Percentiles rank a stretch among this genome's conserved stretches.
Conservation (phyloP, 495 filamentous ascomycete species). For the Rhypophila decipiens region DNA sequence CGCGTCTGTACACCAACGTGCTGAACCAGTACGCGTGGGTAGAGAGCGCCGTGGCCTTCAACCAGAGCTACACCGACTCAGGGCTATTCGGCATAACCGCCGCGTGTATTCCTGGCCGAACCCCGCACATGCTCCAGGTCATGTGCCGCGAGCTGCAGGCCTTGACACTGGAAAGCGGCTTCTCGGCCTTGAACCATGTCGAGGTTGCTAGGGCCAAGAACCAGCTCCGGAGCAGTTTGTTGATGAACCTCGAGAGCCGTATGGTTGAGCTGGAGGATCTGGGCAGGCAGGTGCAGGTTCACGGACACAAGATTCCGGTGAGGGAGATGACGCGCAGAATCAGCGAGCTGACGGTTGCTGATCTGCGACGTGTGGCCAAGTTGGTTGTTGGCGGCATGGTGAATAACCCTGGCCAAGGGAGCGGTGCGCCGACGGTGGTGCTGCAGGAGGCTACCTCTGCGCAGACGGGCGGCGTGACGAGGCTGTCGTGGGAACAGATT, state of each 20-base stretch:
- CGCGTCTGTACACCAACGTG: slow-evolving; percentile 91
- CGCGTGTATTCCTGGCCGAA: slow-evolving; percentile 69
- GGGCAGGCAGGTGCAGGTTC: slow-evolving; percentile 90
- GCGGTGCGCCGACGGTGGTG: slow-evolving; percentile 89
- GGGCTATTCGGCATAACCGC: slow-evolving; percentile 92
- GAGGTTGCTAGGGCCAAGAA: slow-evolving; percentile 98
- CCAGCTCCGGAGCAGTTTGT: slow-evolving; percentile 78
- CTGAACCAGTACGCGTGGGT: slow-evolving; percentile 97
- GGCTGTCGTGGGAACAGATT: slow-evolving; percentile 78
- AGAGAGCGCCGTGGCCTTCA: slow-evolving; percentile 90
- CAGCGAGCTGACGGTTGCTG: slow-evolving; percentile 69
- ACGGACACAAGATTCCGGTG: slow-evolving; percentile 83
- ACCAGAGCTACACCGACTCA: slow-evolving; percentile 92
- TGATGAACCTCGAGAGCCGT: slow-evolving; percentile 96
- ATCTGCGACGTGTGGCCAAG: slow-evolving; percentile 79
- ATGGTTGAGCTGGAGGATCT: slow-evolving; percentile 99
- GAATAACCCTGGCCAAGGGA: slow-evolving; percentile 68
- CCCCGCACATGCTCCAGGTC: slow-evolving; percentile 77
- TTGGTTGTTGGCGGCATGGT: slow-evolving; percentile 72
- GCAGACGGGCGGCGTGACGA: slow-evolving; percentile 41
- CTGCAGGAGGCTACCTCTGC: slow-evolving; percentile 69
- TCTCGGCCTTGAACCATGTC: slow-evolving; percentile 56
- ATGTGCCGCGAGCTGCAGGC: slow-evolving; percentile 86
- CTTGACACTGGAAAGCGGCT: slow-evolving; percentile 66
- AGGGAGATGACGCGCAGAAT: slow-evolving; percentile 90